phyloP scores from a whole-genome alignment of 2,329 filamentous ascomycete species.

The Ophiobolus disseminans region DNA sequence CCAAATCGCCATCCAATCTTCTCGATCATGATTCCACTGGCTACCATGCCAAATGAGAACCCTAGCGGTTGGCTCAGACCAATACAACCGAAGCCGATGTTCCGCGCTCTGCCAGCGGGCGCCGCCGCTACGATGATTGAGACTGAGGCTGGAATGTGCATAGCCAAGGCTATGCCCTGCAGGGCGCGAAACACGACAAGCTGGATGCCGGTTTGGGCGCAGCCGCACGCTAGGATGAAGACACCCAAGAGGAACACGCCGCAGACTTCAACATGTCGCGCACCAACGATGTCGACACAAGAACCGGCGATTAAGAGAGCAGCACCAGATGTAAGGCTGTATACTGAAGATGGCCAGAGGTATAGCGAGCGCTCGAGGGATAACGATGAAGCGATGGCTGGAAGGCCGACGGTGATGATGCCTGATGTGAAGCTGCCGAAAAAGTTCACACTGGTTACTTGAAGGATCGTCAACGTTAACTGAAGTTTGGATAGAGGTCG shows the following conservation, averaged over 20 bases:
- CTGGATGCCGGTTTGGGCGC: slow-evolving; percentile 54
- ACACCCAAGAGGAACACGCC: slow-evolving; percentile 52
- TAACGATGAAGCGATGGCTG: slow-evolving; percentile 48
- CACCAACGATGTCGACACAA: slow-evolving; percentile 60
- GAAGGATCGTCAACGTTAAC: not conserved
- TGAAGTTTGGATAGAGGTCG: not conserved
- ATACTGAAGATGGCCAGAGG: slow-evolving; percentile 45
- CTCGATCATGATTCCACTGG: slow-evolving; percentile 59
- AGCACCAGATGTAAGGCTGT: slow-evolving; percentile 55
- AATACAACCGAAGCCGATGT: slow-evolving; percentile 49
- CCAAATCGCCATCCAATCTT: slow-evolving; percentile 57
- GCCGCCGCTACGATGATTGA: slow-evolving; percentile 50
- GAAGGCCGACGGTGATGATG: slow-evolving; percentile 52
- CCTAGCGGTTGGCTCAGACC: slow-evolving; percentile 58
- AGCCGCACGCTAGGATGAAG: slow-evolving; percentile 55
- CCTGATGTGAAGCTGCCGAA: slow-evolving; percentile 47
- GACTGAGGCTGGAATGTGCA: slow-evolving; percentile 57
- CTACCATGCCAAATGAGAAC: slow-evolving; percentile 59
- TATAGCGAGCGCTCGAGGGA: slow-evolving; percentile 39
- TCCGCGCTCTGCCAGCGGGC: slow-evolving; percentile 32
- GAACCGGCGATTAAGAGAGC: slow-evolving; percentile 59
- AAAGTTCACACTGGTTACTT: slow-evolving; percentile 34
- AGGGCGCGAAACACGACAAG: slow-evolving; percentile 54
- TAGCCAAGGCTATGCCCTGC: slow-evolving; percentile 55
- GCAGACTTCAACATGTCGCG: slow-evolving; percentile 52